phyloP scores from a whole-genome alignment of 495 filamentous ascomycete species.

The Elaphomyces granulatus region DNA sequence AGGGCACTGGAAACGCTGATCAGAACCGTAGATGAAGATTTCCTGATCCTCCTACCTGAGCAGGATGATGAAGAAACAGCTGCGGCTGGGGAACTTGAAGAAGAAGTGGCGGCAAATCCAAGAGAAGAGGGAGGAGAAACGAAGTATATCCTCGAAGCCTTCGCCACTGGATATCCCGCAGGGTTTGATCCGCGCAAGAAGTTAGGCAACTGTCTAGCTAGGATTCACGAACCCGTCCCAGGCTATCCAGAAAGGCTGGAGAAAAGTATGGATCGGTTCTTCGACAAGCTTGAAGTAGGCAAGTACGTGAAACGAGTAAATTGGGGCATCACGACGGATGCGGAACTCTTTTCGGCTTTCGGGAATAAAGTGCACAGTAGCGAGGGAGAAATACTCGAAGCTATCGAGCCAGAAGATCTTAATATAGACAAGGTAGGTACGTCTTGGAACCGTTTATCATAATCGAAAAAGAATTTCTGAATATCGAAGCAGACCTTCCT shows the following conservation, averaged over 20 bases:
- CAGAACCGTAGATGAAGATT: conserved; percentile 55
- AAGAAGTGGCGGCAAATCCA: conserved; percentile 7
- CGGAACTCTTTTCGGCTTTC: conserved; percentile 40
- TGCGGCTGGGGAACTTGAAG: background rate
- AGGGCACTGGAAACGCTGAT: conserved; percentile 36
- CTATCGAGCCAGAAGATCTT: conserved; percentile 27
- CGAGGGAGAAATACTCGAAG: conserved; percentile 27
- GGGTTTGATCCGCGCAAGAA: conserved; percentile 56
- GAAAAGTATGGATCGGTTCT: conserved; percentile 66
- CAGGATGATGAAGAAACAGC: background rate
- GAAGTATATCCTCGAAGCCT: conserved; percentile 49
- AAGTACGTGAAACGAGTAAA: conserved; percentile 29
- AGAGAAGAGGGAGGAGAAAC: conserved; percentile 14
- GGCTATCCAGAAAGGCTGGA: conserved; percentile 56
- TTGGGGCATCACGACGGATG: conserved; percentile 50
- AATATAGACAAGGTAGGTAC: conserved; percentile 34
- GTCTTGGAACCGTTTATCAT: conserved; percentile 1
- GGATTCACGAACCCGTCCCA: conserved; percentile 59
- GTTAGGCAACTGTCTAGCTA: conserved; percentile 43
- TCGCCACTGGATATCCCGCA: conserved; percentile 54
- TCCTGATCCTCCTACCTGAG: conserved; percentile 55
- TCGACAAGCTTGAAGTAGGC: conserved; percentile 32
- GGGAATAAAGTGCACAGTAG: conserved; percentile 22
- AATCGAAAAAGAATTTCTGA: background rate
- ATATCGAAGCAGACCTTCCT: conserved; percentile 32